A percentile compares a stretch with the other conserved stretches of the same genome.
These are phyloP conservation scores for Bryum argenteum DNA, from an alignment of 225 moss, liverwort and hornwort genomes.

Conservation along the genomic window DNA sequence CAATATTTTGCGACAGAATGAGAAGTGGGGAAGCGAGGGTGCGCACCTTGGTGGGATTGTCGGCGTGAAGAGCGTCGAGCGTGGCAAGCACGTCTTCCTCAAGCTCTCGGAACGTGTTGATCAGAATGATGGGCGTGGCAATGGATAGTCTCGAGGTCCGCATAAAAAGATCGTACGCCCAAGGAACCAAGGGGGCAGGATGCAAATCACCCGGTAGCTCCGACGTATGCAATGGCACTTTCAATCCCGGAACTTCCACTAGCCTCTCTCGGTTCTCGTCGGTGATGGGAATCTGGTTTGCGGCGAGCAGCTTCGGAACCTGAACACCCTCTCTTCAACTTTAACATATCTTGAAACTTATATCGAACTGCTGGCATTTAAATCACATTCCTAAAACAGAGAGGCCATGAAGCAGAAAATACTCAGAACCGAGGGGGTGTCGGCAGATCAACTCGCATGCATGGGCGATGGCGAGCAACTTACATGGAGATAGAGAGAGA, in stretches of 20 bases:
- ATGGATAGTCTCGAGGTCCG: conserved; percentile 20
- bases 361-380: neutral
- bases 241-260: conserved; percentile 37
- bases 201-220: conserved; percentile 39
- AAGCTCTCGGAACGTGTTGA: conserved; percentile 47
- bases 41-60: conserved; percentile 9
- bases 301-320: conserved; percentile 40
- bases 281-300: conserved; percentile 42
- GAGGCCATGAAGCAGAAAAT: too few relatives aligned
- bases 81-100: conserved; percentile 32
- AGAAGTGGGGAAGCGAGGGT: neutral
- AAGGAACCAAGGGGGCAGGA: accelerated
- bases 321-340: neutral
- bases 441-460: neutral
- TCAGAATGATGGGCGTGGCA: conserved; percentile 39
- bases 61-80: conserved; percentile 22
- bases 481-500: conserved; percentile 51
- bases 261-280: conserved; percentile 22
- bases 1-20: too few relatives aligned
- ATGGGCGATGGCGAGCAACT: neutral
- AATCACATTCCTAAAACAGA: too few relatives aligned
- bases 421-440: neutral
- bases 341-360: too few relatives aligned
- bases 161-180: conserved; percentile 21
- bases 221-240: conserved; percentile 19